These are phyloP conservation scores for Lupinus albus DNA, from an alignment of 306 rosid species.

Conservation along the genomic window DNA sequence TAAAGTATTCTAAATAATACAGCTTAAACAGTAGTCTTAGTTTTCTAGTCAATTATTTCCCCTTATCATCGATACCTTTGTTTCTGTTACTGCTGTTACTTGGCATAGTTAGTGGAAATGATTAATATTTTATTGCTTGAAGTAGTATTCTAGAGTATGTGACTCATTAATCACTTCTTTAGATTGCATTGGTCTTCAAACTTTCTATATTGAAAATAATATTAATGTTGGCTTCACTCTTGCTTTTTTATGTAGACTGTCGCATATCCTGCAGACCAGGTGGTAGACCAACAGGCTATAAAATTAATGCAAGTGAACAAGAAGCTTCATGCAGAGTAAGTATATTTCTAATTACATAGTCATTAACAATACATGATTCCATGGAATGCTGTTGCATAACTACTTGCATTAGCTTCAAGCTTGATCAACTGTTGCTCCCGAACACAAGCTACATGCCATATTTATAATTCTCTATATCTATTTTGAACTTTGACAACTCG, in stretches of 20 bases:
- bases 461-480: slow-evolving; percentile 2
- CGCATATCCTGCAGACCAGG: slow-evolving; percentile 35
- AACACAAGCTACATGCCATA: slow-evolving; percentile 17
- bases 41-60: not conserved
- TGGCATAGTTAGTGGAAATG: not conserved
- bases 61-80: not conserved
- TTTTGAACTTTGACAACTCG: slow-evolving; percentile 34
- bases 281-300: slow-evolving; percentile 44
- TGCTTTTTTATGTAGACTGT: slow-evolving; percentile 42
- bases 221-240: slow-evolving; percentile 20
- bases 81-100: slow-evolving; percentile 1
- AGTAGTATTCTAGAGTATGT: slow-evolving; percentile 26
- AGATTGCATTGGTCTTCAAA: slow-evolving; percentile 10
- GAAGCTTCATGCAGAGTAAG: slow-evolving; percentile 66
- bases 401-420: slow-evolving; percentile 14
- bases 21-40: not conserved
- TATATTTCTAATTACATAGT: slow-evolving; percentile 34
- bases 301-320: slow-evolving; percentile 50
- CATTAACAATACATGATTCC: slow-evolving; percentile 21
- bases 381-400: slow-evolving; percentile 14
- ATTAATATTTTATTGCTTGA: slow-evolving; percentile 7
- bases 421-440: slow-evolving; percentile 1
- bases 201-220: slow-evolving; percentile 2
- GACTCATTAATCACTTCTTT: not conserved
- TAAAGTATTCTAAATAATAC: slow-evolving; percentile 1